Evolutionary conservation across 1,284 basidiomycete genomes (phyloP).

Genomic region (Cerrena zonata): DNA sequence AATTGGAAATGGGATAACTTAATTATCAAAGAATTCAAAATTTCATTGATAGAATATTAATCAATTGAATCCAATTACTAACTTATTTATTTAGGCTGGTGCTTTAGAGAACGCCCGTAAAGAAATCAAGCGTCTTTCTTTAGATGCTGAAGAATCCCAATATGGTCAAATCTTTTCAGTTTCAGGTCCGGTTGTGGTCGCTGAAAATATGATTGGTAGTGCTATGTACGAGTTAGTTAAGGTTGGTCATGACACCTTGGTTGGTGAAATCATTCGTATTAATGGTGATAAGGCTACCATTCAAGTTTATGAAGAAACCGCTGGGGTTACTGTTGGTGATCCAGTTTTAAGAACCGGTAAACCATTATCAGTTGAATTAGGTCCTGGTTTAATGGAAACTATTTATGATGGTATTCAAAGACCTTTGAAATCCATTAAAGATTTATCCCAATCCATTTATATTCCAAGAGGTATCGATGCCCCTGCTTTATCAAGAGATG

Average conservation of each 20-base stretch:
- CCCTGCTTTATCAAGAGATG: conserved; percentile 81
- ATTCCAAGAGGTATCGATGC: conserved; percentile 99
- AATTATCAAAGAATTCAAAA: no score
- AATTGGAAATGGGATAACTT: no score
- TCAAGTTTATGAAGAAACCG: conserved; percentile 99
- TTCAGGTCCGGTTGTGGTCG: conserved; percentile 93
- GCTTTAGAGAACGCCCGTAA: no score
- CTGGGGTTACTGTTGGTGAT: conserved; percentile 95
- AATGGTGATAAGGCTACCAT: conserved; percentile 96
- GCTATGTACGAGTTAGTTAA: conserved; percentile 97
- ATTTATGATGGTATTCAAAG: conserved; percentile 98
- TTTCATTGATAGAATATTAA: no score
- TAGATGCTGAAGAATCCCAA: no score
- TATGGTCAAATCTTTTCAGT: conserved; percentile 92
- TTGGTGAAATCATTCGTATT: conserved; percentile 90
- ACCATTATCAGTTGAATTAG: conserved; percentile 94
- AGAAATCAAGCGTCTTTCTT: no score
- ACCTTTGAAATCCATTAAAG: conserved; percentile 85
- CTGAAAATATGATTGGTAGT: conserved; percentile 92
- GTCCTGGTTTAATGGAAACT: conserved; percentile 96
- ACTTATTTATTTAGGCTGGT: no score
- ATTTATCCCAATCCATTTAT: conserved; percentile 95
- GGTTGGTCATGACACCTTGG: conserved; percentile 76
- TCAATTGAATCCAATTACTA: no score
- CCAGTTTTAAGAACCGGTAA: conserved; percentile 96